Evolutionary conservation across 2,329 filamentous ascomycete species (phyloP), one percentile per base, ranked within the genome.

Genomic region (Ilyonectria destructans): DNA sequence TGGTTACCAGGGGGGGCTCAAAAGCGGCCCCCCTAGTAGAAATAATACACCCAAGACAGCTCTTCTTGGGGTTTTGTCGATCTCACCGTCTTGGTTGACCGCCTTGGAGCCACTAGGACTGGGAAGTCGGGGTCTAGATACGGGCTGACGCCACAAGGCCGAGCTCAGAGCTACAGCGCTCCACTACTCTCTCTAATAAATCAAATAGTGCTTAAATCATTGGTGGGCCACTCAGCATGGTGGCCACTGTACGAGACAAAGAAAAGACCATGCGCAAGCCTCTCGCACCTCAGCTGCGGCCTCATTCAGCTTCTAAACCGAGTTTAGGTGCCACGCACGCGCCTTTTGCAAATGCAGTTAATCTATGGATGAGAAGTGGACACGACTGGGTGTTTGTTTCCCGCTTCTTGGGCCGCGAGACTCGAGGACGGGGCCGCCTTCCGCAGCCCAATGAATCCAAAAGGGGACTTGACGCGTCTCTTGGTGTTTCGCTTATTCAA

Each of bases 131-230:
- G 45, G 57, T 29, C 57, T 59, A 15, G 57, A 59, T 33, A 8
- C 23, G 33, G 58, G 48, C 48, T 31, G 46, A 35, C 19, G 48
- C 58, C 58, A 43, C 58, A 31, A n/a, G 46, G 37, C 58, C 29
- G 31, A 37, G 48, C 46, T 59, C 17, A 46, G 43, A 43, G 45
- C 51, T 21, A 58, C 35, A 19, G 49, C 52, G 43, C 52, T 40
- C 37, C 61, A 58, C 56, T 43, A 29, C 21, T 19, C 1, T 19
- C 31, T 12, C 3, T 43, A 12, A n/a, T n/a, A 62, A 62, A 21
- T 15, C 54, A 52, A 63, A 58, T 58, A 21, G 21, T 7, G 35
- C n/a, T 33, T 40, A 40, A 23, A 40, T 37, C 31, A 63, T 63
- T 63, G 61, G 61, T 31, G 29, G 31, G 17, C 8, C n/a, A n/a